Conservation (phyloP, 345 rosid genomes). For the Cardamine occulta region DNA sequence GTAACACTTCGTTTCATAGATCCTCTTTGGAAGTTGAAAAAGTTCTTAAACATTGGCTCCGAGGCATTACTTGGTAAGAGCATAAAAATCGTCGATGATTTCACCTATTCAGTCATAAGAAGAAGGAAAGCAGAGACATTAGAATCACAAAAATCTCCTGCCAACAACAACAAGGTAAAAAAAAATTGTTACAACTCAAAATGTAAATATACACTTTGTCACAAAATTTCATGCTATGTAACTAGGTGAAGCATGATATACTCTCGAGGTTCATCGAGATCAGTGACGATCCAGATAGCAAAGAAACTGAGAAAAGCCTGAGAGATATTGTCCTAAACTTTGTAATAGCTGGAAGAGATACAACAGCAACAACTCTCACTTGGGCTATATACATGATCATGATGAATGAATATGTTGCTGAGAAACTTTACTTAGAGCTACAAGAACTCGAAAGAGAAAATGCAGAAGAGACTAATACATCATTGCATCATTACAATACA, state of each 20-base stretch:
- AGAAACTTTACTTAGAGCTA: slow-evolving; percentile 72
- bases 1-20: slow-evolving; percentile 90
- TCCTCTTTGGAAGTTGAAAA: slow-evolving; percentile 84
- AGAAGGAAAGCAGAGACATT: slow-evolving; percentile 70
- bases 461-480: slow-evolving; percentile 56
- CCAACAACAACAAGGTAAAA: slow-evolving; percentile 50
- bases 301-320: slow-evolving; percentile 69
- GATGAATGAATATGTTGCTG: slow-evolving; percentile 62
- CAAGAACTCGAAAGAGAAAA: slow-evolving; percentile 61
- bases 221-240: neutral
- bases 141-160: slow-evolving; percentile 45
- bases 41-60: slow-evolving; percentile 71
- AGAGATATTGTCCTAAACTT: slow-evolving; percentile 91
- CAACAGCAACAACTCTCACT: slow-evolving; percentile 92
- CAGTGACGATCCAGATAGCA: slow-evolving; percentile 70
- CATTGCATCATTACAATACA: slow-evolving; percentile 47
- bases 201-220: neutral
- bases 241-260: slow-evolving; percentile 77
- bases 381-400: slow-evolving; percentile 89
- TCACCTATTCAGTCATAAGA: slow-evolving; percentile 78
- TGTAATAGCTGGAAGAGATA: slow-evolving; percentile 95
- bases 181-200: slow-evolving; percentile 3
- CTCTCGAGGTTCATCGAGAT: slow-evolving; percentile 81
- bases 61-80: slow-evolving; percentile 86
- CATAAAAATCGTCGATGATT: slow-evolving; percentile 72